Conservation (phyloP, 495 filamentous ascomycete genomes). For the Penicillium chermesinum region DNA sequence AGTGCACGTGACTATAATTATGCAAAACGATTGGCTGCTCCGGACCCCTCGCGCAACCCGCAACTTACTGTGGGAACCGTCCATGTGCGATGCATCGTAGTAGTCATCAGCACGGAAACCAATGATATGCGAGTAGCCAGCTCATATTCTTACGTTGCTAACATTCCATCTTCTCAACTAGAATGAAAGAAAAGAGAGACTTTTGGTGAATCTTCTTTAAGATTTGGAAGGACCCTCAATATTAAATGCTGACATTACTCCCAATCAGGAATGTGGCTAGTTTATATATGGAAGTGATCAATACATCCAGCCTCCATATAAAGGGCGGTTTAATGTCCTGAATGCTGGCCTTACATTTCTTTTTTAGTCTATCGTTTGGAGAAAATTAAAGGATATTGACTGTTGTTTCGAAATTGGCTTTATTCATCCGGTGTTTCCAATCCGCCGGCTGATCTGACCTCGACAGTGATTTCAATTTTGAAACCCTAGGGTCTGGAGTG, state of each 20-base stretch:
- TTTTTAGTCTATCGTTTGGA: background rate
- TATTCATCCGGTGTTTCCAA: background rate
- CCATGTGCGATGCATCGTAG: no score
- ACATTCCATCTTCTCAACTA: no score
- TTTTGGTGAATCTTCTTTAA: no score
- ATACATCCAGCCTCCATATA: background rate
- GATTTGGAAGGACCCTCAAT: no score
- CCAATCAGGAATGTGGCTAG: background rate
- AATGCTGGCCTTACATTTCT: background rate
- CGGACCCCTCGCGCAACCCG: conserved; percentile 1
- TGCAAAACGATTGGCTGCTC: background rate
- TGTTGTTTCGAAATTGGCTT: background rate
- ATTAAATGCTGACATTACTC: no score
- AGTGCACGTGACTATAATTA: background rate
- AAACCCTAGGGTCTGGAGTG: no score
- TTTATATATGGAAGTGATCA: background rate
- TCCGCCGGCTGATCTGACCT: background rate
- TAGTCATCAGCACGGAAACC: no score
- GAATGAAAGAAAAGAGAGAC: no score
- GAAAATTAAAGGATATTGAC: background rate
- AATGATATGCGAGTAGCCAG: no score
- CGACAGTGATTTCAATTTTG: no score
- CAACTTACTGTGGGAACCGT: no score
- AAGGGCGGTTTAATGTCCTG: background rate
- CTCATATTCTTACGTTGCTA: no score